These are phyloP conservation scores for Glonium stellatum DNA, from an alignment of 495 filamentous ascomycete species.

Conservation along the genomic window DNA sequence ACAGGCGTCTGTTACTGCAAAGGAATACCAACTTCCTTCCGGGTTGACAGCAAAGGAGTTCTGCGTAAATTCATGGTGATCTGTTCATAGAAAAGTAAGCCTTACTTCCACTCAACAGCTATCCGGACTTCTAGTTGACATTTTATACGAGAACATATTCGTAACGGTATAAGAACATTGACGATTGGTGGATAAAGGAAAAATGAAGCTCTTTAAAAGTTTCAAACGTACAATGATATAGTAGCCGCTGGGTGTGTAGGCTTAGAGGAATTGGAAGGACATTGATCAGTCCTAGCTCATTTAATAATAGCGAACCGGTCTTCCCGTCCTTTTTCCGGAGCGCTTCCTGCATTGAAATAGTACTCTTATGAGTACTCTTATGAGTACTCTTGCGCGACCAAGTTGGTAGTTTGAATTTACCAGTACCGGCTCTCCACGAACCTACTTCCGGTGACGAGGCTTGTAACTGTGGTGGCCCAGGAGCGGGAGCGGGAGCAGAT, in stretches of 20 bases:
- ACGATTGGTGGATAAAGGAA: not conserved
- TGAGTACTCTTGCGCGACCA: not conserved
- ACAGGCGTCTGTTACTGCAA: not conserved
- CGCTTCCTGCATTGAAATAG: not conserved
- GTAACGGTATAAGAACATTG: not conserved
- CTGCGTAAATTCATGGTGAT: not conserved
- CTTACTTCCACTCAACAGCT: not conserved
- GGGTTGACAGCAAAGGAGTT: slow-evolving; percentile 1
- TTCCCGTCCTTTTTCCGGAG: not conserved
- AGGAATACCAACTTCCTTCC: not conserved
- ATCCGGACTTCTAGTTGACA: not conserved
- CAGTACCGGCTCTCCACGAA: not conserved
- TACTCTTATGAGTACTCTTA: not conserved
- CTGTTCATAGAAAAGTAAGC: not conserved
- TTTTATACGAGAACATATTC: not conserved
- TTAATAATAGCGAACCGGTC: not conserved
- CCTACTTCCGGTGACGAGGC: not conserved
- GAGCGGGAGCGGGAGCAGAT: not conserved
- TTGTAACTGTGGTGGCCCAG: not conserved
- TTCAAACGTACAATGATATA: not conserved
- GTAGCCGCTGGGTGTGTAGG: not conserved
- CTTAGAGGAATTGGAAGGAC: not conserved
- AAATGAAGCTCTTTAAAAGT: not conserved
- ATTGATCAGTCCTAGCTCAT: not conserved
- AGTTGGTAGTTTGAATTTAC: not conserved